A percentile compares a stretch with the other conserved stretches of the same genome.
Evolutionary conservation across 2,329 filamentous ascomycete genomes (phyloP).

Genomic region (Emergomyces africanus): DNA sequence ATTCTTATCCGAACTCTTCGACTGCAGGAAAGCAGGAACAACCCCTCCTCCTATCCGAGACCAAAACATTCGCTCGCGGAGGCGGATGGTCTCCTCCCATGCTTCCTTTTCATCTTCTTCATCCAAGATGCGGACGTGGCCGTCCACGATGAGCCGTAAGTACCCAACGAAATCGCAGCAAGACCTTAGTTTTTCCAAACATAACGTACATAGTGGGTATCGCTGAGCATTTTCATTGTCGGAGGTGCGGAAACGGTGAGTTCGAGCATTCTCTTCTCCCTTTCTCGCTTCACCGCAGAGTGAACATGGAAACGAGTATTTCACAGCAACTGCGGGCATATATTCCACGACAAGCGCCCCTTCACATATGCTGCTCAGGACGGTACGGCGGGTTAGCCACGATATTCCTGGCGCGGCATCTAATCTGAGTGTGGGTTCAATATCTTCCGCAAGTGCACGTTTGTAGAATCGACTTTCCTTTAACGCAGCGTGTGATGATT

Average conservation of each 20-base stretch:
- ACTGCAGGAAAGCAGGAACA: slow-evolving; percentile 46
- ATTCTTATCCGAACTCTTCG: slow-evolving; percentile 12
- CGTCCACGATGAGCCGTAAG: slow-evolving; percentile 79
- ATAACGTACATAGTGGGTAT: slow-evolving; percentile 84
- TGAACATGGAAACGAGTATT: slow-evolving; percentile 56
- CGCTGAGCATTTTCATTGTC: slow-evolving; percentile 77
- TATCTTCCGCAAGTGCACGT: slow-evolving; percentile 73
- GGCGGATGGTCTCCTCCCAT: slow-evolving; percentile 86
- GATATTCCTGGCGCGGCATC: slow-evolving; percentile 84
- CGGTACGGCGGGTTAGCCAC: slow-evolving; percentile 80
- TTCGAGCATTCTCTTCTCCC: slow-evolving; percentile 57
- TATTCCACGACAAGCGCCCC: slow-evolving; percentile 84
- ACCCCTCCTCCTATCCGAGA: slow-evolving; percentile 83
- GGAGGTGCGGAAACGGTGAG: slow-evolving; percentile 77
- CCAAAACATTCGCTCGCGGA: slow-evolving; percentile 97
- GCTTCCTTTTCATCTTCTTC: slow-evolving; percentile 73
- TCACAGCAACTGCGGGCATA: slow-evolving; percentile 46
- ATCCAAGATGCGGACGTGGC: slow-evolving; percentile 75
- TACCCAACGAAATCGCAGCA: slow-evolving; percentile 92
- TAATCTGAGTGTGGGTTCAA: slow-evolving; percentile 83
- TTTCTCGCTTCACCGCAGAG: slow-evolving; percentile 77
- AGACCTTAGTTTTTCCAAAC: slow-evolving; percentile 67
- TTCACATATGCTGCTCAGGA: slow-evolving; percentile 70
- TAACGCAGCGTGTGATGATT: slow-evolving; percentile 42
- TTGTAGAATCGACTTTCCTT: slow-evolving; percentile 95